phyloP scores from a whole-genome alignment of 139 green algal genomes.

The Raphidocelis subcapitata region DNA sequence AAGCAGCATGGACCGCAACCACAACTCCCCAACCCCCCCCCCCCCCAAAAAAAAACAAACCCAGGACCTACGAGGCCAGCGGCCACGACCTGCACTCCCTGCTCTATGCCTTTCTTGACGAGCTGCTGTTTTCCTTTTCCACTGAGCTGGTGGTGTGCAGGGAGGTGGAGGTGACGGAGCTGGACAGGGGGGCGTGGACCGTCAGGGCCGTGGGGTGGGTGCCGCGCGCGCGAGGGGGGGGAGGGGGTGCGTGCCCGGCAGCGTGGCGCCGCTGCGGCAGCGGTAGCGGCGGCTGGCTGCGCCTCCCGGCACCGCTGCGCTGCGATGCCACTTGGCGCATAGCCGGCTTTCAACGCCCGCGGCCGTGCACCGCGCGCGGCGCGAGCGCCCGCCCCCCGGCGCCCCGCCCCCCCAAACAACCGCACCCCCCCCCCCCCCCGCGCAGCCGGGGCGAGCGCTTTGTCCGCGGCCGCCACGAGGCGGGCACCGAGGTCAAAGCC shows the following conservation, averaged over 20 bases:
- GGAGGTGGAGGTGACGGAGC: conserved; percentile 42
- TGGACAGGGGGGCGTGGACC: conserved; percentile 49
- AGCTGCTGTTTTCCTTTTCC: conserved; percentile 79
- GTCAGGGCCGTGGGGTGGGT: conserved; percentile 50
- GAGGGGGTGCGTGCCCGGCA: not conserved
- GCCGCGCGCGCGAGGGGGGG: not conserved
- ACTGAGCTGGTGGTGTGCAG: conserved; percentile 70
- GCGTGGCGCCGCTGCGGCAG: too few relatives aligned
- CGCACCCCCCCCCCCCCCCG: too few relatives aligned
- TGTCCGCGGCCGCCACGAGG: conserved; percentile 55
- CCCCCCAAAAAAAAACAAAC: not conserved
- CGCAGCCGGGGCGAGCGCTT: conserved; percentile 61
- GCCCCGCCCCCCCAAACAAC: too few relatives aligned
- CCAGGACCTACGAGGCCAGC: conserved; percentile 25
- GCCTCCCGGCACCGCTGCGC: too few relatives aligned
- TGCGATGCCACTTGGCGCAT: too few relatives aligned
- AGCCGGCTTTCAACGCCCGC: too few relatives aligned
- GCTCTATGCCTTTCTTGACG: conserved; percentile 84
- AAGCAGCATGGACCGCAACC: too few relatives aligned
- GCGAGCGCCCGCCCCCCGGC: too few relatives aligned
- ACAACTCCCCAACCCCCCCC: too few relatives aligned
- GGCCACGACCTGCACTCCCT: conserved; percentile 81
- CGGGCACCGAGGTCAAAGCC: conserved; percentile 86
- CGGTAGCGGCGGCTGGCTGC: too few relatives aligned
- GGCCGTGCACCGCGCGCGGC: too few relatives aligned